Base-by-base conservation (phyloP, 768 basidiomycete genomes). In the Filobasidium floriforme region DNA sequence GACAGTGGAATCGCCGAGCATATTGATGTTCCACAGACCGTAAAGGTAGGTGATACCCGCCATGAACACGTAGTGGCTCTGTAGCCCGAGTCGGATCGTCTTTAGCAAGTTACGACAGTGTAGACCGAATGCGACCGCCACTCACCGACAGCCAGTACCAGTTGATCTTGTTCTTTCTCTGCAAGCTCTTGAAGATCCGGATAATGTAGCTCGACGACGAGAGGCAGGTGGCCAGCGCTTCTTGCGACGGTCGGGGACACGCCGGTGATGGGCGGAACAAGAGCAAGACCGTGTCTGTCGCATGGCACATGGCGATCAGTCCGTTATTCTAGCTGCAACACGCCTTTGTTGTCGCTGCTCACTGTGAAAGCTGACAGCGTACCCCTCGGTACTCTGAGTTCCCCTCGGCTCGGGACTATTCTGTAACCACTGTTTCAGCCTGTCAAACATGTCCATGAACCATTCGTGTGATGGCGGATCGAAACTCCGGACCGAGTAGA, bases 301-400 rank as follows among this genome's bases (percentile, higher is more conserved):
- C 11, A 26, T 41, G 14, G 41, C 26, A 52, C 28, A 19, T 22
- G 1, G 22, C 24, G 10, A 46, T 41, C 40, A 22, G 12, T 24
- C 32, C 26, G 29, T 10, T n/a, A 18, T 28, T 19, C 22, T 59
- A 14, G 12, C 12, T 24, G 11, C 22, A 46, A 5, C 6, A 62
- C 22, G 10, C 26, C n/a, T 29, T n/a, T n/a, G n/a, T n/a, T 41
- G 22, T 10, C 12, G 41, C 24, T 3, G 73, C 78, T 72, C 59
- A 79, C 78, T 79, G 63, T 79, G 79, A 67, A 79, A 79, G 46
- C 72, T 72, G 62, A 79, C 77, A 0, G 79, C 77, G 70, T 76
- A 79, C 1, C 76, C 75, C 66, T 79, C 79, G 0, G 75, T 72
- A 11, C 75, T 77, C 5, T 75, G 72, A 22, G 76, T 74, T 1